These are phyloP conservation scores for Lentinula boryana DNA, from an alignment of 768 basidiomycete species.

Conservation along the genomic window DNA sequence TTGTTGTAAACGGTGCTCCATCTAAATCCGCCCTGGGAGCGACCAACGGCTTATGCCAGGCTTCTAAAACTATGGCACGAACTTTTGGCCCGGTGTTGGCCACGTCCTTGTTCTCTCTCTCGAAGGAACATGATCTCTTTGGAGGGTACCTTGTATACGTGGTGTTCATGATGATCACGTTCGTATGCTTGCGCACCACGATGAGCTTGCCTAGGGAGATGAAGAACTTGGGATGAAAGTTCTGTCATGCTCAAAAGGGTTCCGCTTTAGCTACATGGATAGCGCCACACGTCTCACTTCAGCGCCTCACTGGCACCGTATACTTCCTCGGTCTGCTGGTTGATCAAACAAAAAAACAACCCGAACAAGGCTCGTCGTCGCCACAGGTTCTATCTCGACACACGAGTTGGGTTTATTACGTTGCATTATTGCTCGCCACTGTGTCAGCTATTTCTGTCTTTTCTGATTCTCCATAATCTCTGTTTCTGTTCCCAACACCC, in stretches of 20 bases:
- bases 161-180: not conserved
- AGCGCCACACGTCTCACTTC: not conserved
- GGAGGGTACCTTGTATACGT: constrained; percentile 25
- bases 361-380: too few relatives aligned
- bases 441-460: too few relatives aligned
- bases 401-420: too few relatives aligned
- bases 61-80: constrained; percentile 39
- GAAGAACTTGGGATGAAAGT: not conserved
- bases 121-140: constrained; percentile 33
- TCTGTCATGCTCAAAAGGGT: too few relatives aligned
- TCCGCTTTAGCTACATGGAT: not conserved
- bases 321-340: too few relatives aligned
- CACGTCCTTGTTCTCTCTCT: constrained; percentile 52
- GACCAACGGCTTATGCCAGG: constrained; percentile 51
- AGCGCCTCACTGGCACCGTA: not conserved
- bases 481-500: not conserved
- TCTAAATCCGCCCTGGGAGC: constrained; percentile 37
- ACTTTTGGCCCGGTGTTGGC: constrained; percentile 47
- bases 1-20: constrained; percentile 36
- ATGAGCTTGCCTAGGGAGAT: not conserved
- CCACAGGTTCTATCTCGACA: too few relatives aligned
- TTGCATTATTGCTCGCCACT: too few relatives aligned
- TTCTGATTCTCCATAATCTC: too few relatives aligned
- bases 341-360: too few relatives aligned
- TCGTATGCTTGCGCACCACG: not conserved